Conservation (phyloP, 2,329 filamentous ascomycete species). For the Diplocarpon rosae region DNA sequence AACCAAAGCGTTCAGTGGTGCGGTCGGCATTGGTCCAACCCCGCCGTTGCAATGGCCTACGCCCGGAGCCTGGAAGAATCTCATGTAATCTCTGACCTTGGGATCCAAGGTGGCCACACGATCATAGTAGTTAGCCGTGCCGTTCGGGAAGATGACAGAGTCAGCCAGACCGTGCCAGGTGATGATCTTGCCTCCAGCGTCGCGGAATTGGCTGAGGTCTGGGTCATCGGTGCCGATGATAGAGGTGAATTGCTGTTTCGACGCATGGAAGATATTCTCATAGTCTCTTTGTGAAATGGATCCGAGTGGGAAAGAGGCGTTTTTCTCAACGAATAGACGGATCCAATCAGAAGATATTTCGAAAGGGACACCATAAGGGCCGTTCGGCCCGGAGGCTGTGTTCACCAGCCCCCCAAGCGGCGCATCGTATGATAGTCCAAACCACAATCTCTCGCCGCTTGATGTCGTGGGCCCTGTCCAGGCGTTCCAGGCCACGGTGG, state of each 20-base stretch:
- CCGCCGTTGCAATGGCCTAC: no score
- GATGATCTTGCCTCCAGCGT: slow-evolving; percentile 12
- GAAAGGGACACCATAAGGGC: no score
- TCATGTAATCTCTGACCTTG: not conserved
- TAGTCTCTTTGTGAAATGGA: not conserved
- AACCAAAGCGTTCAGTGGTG: no score
- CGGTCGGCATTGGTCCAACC: no score
- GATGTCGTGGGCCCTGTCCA: slow-evolving; percentile 5
- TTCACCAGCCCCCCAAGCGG: not conserved
- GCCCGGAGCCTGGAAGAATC: no score
- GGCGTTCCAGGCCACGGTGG: slow-evolving; percentile 2
- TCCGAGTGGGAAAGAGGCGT: no score
- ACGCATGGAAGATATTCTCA: not conserved
- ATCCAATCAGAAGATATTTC: no score
- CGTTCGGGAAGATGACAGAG: not conserved
- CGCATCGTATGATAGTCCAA: slow-evolving; percentile 7
- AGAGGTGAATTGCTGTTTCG: slow-evolving; percentile 4
- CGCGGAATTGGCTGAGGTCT: slow-evolving; percentile 10
- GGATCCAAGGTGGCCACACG: not conserved
- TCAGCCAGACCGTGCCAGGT: slow-evolving; percentile 13
- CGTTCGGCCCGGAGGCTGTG: not conserved
- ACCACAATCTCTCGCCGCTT: slow-evolving; percentile 6
- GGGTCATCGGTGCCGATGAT: slow-evolving; percentile 11
- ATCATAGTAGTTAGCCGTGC: not conserved
- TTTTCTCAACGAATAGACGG: no score